Percentiles rank a stretch among this genome's conserved stretches.
phyloP scores from a whole-genome alignment of 345 rosid genomes.

The Leavenworthia alabamica region DNA sequence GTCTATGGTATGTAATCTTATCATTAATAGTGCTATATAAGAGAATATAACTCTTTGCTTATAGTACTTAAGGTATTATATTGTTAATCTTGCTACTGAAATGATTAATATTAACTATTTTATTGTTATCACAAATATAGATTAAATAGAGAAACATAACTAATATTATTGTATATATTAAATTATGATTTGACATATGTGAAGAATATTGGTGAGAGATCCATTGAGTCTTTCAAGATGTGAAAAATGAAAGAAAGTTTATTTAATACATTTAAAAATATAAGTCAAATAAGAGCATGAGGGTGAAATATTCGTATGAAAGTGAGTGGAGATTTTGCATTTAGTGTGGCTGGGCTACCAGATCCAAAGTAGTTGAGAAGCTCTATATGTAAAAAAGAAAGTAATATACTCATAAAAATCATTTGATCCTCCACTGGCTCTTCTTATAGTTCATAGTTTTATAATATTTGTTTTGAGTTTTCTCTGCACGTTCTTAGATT shows the following conservation, averaged over 20 bases:
- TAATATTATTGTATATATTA: not conserved
- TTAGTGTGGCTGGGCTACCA: conserved; percentile 13
- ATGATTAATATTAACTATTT: not conserved
- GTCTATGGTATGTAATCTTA: not conserved
- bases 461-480: not conserved
- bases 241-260: not conserved
- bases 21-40: not conserved
- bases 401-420: not conserved
- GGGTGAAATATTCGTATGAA: conserved; percentile 4
- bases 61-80: not conserved
- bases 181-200: not conserved
- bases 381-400: not conserved
- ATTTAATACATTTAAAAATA: not conserved
- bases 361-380: conserved; percentile 24
- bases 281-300: conserved; percentile 4
- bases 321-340: conserved; percentile 12
- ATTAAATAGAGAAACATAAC: not conserved
- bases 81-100: not conserved
- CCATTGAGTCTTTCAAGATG: not conserved
- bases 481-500: not conserved
- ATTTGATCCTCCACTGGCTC: not conserved
- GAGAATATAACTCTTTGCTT: not conserved
- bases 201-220: not conserved
- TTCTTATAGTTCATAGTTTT: not conserved
- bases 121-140: not conserved